Base-by-base conservation (phyloP, 139 green algal genomes). In the Chlorella sp. region DNA sequence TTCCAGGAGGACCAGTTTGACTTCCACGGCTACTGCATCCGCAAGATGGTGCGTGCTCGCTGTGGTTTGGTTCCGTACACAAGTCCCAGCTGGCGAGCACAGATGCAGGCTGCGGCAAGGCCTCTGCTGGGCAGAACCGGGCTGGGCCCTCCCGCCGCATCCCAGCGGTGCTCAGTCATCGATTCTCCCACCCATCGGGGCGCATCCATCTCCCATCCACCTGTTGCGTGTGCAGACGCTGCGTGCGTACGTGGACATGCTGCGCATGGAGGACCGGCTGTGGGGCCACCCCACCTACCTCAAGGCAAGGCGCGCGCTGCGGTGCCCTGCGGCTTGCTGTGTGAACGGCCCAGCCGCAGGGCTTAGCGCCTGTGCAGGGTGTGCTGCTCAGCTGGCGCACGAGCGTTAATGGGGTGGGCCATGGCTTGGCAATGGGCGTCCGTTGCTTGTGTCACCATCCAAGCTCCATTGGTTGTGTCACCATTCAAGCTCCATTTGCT, bases 1-100 rank as follows among this genome's bases (percentile, higher is more conserved):
- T 95, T 98, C 76, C 70, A 83, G 30, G 97, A 99, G 86, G 97
- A 99, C 91, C 97, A 99, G 91, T 99, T 99, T 76, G 97, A 99
- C 92, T 99, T 99, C 90, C 97, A 99, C 92, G 85, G 75, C 58
- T 99, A 99, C 92, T 99, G 97, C 92, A 46, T 99, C 48, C 92
- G 97, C 76, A 99, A 99, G 91, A 94, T 86, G 70, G 79, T 84
- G 70, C 30, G 65, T 17, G 30, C 32, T 54, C n/a, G n/a, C n/a
- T n/a, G n/a, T n/a, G n/a, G n/a, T n/a, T n/a, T n/a, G n/a, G n/a
- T n/a, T n/a, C n/a, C n/a, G n/a, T n/a, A n/a, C n/a, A n/a, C n/a
- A n/a, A n/a, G n/a, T n/a, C n/a, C n/a, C n/a, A n/a, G n/a, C n/a
- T n/a, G 13, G 36, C 26, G 62, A 3, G 62, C 62, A 38, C 2